Conservation (phyloP, 2,329 filamentous ascomycete genomes). For the Aspergillus transmontanensis region DNA sequence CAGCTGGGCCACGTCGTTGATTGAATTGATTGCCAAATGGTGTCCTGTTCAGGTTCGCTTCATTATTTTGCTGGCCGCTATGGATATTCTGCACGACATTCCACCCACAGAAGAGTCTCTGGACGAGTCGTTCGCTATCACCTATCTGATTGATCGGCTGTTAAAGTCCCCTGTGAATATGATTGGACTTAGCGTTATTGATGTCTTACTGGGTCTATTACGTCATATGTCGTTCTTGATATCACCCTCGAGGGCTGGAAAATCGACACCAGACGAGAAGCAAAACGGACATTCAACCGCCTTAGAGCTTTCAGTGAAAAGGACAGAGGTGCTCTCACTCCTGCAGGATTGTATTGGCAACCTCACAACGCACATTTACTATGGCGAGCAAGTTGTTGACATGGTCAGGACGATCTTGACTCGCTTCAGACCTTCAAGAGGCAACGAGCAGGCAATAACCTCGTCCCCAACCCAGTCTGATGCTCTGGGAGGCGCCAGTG, state of each 20-base stretch:
- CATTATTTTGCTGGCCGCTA: constrained; percentile 78
- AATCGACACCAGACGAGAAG: constrained; percentile 33
- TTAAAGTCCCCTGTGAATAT: constrained; percentile 88
- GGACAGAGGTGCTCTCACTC: constrained; percentile 66
- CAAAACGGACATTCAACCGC: constrained; percentile 14
- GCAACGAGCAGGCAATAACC: constrained; percentile 47
- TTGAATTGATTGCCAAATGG: constrained; percentile 80
- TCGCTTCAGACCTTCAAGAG: constrained; percentile 69
- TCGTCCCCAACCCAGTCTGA: constrained; percentile 53
- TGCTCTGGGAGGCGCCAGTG: constrained; percentile 51
- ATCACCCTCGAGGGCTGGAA: constrained; percentile 58
- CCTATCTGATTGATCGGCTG: constrained; percentile 77
- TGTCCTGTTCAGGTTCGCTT: constrained; percentile 93
- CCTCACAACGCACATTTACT: constrained; percentile 92
- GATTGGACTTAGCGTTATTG: constrained; percentile 95
- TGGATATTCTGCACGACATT: constrained; percentile 73
- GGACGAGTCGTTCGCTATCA: constrained; percentile 72
- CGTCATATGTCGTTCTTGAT: constrained; percentile 79
- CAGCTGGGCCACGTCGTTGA: constrained; percentile 81
- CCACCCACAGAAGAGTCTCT: constrained; percentile 72
- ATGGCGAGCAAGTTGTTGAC: constrained; percentile 91
- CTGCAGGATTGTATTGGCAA: constrained; percentile 86
- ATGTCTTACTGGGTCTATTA: constrained; percentile 82
- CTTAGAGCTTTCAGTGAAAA: constrained; percentile 50
- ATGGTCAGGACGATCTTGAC: constrained; percentile 83